A percentile compares a stretch with the other conserved stretches of the same genome.
phyloP scores from a whole-genome alignment of 352 stramenopile species.

The Phytopythium delawarense region DNA sequence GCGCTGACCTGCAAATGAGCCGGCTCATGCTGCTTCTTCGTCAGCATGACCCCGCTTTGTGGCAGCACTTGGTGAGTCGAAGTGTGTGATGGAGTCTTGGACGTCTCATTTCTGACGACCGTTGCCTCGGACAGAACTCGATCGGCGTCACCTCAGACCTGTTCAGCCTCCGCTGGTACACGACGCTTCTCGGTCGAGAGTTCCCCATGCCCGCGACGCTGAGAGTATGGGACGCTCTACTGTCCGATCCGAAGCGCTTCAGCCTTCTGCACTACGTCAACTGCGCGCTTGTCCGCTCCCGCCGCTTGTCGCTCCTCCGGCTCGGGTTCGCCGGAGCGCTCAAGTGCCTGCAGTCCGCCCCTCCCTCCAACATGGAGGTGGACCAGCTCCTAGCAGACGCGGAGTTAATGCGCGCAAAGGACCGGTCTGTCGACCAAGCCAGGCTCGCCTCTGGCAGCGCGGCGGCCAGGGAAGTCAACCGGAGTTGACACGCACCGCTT shows the following conservation, averaged over 20 bases:
- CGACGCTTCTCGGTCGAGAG: conserved; percentile 53
- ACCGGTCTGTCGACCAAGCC: conserved; percentile 27
- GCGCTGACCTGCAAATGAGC: conserved; percentile 54
- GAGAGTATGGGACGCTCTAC: conserved; percentile 56
- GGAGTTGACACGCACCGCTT: background rate
- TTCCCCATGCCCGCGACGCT: conserved; percentile 56
- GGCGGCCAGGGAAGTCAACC: background rate
- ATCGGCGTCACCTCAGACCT: conserved; percentile 53
- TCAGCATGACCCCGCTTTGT: conserved; percentile 57
- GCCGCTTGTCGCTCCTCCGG: conserved; percentile 30
- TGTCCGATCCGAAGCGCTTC: conserved; percentile 58
- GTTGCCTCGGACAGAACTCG: conserved; percentile 39
- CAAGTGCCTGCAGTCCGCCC: conserved; percentile 28
- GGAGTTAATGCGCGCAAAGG: conserved; percentile 43
- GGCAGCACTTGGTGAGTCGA: conserved; percentile 52
- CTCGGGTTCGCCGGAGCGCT: conserved; percentile 39
- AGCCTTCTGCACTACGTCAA: conserved; percentile 69
- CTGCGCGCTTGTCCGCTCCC: conserved; percentile 46
- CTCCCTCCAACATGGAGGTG: conserved; percentile 18
- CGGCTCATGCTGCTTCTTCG: conserved; percentile 42
- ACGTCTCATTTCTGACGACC: background rate
- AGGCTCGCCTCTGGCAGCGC: background rate
- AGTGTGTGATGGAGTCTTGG: background rate
- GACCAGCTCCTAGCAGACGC: conserved; percentile 30
- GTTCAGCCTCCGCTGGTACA: conserved; percentile 76